Evolutionary conservation across 108 stramenopile genomes (phyloP).

Genomic region (Licmophora abbreviata): DNA sequence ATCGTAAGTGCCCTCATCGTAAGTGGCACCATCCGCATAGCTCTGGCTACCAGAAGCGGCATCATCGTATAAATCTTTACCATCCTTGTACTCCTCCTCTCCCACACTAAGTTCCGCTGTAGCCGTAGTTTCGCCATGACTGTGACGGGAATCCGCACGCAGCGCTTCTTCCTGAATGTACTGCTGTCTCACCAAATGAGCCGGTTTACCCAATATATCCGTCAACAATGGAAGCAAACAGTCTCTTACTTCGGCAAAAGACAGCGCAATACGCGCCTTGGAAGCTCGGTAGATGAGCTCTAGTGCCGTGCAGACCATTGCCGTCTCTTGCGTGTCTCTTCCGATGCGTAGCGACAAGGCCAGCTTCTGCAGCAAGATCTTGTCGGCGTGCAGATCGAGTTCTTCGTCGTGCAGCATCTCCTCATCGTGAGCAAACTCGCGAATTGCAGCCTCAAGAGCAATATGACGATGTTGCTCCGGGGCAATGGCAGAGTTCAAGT

Average conservation of each 20-base stretch:
- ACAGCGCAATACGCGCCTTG: slow-evolving; percentile 17
- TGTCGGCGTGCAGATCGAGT: slow-evolving; percentile 34
- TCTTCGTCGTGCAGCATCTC: slow-evolving; percentile 34
- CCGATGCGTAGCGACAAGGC: slow-evolving; percentile 25
- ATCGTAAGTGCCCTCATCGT: too few species aligned
- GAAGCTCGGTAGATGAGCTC: slow-evolving; percentile 37
- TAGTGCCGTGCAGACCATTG: slow-evolving; percentile 29
- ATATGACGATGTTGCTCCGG: slow-evolving; percentile 26
- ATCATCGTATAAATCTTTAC: too few species aligned
- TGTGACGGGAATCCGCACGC: too few species aligned
- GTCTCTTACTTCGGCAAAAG: slow-evolving; percentile 32
- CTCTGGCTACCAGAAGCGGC: too few species aligned
- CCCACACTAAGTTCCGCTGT: too few species aligned
- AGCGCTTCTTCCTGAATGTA: slow-evolving; percentile 5
- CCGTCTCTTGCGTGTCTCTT: slow-evolving; percentile 22
- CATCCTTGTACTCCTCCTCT: too few species aligned
- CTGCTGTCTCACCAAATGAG: neutral
- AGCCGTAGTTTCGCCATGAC: too few species aligned
- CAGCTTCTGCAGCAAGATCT: slow-evolving; percentile 37
- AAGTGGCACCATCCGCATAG: too few species aligned
- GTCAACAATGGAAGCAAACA: slow-evolving; percentile 29
- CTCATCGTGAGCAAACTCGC: slow-evolving; percentile 39
- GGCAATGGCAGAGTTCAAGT: slow-evolving; percentile 39
- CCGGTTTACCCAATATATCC: slow-evolving; percentile 32
- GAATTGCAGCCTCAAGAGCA: slow-evolving; percentile 32